Conservation (phyloP, 305 asterid genomes). For the Solanum hybrid region DNA sequence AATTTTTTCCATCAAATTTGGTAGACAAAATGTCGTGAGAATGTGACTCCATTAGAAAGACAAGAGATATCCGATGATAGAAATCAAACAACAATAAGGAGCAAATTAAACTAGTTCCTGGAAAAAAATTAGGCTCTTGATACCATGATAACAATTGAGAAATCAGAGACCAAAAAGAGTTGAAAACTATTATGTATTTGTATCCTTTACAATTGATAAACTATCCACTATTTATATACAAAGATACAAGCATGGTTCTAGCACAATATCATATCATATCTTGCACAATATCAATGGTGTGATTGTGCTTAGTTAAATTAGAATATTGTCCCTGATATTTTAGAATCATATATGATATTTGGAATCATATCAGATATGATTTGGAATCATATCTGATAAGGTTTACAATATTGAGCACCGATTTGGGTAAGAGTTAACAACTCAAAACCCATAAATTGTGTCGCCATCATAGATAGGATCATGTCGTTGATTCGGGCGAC, state of each 20-base stretch:
- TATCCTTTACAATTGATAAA: neutral
- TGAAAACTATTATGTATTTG: too few species aligned
- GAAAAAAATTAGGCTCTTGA: neutral
- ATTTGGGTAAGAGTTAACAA: too few species aligned
- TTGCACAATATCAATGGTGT: neutral
- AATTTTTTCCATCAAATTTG: neutral
- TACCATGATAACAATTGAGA: neutral
- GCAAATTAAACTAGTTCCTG: neutral
- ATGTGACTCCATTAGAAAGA: neutral
- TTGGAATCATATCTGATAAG: too few species aligned
- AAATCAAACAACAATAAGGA: neutral
- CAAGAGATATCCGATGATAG: neutral
- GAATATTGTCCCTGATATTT: too few species aligned
- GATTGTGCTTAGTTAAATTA: neutral
- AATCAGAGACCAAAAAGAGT: neutral
- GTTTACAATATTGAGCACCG: too few species aligned
- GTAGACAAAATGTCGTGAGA: neutral
- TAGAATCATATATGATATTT: too few species aligned
- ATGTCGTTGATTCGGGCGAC: too few species aligned
- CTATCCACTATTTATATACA: neutral
- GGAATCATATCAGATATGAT: neutral
- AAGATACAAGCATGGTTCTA: neutral
- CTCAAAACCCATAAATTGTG: too few species aligned
- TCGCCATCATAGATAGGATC: too few species aligned
- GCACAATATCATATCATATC: neutral